These are phyloP conservation scores for Piromyces finnis DNA, from an alignment of 192 early-diverging fungal species.

Conservation along the genomic window DNA sequence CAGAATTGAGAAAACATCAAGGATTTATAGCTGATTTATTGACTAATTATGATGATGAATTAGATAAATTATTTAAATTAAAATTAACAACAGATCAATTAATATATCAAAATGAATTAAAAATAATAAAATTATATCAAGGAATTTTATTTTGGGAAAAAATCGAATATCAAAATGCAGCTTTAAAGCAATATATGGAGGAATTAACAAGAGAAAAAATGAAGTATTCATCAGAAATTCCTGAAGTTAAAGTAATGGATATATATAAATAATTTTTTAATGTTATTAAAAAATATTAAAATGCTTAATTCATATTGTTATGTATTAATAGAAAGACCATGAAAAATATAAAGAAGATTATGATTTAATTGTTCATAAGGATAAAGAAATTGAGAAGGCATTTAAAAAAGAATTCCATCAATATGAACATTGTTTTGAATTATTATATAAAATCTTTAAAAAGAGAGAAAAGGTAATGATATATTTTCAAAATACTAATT, in stretches of 20 bases:
- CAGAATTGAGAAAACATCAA: conserved; percentile 36
- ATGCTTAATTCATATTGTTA: too few relatives aligned
- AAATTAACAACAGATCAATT: conserved; percentile 22
- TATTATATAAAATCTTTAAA: conserved; percentile 20
- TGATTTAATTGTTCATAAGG: conserved; percentile 17
- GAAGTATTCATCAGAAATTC: conserved; percentile 15
- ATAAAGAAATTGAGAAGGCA: conserved; percentile 35
- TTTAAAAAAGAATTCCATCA: conserved; percentile 34
- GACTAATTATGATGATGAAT: conserved; percentile 18
- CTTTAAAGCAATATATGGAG: conserved; percentile 14
- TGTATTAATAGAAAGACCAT: conserved; percentile 21
- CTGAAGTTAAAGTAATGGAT: conserved; percentile 30
- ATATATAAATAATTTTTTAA: too few relatives aligned
- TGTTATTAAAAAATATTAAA: too few relatives aligned
- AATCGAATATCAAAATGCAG: conserved; percentile 8
- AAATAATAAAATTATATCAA: conserved; percentile 21
- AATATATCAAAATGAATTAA: conserved; percentile 25
- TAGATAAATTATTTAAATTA: conserved; percentile 15
- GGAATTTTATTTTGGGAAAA: conserved; percentile 2
- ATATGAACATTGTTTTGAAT: conserved; percentile 21
- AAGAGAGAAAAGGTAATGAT: conserved; percentile 4
- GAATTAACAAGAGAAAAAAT: conserved; percentile 17
- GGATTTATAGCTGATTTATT: conserved; percentile 22
- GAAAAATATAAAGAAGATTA: conserved; percentile 30
- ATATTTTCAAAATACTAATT: too few relatives aligned